Conservation (phyloP, 2,329 filamentous ascomycete species). For the Trichoderma sp. region DNA sequence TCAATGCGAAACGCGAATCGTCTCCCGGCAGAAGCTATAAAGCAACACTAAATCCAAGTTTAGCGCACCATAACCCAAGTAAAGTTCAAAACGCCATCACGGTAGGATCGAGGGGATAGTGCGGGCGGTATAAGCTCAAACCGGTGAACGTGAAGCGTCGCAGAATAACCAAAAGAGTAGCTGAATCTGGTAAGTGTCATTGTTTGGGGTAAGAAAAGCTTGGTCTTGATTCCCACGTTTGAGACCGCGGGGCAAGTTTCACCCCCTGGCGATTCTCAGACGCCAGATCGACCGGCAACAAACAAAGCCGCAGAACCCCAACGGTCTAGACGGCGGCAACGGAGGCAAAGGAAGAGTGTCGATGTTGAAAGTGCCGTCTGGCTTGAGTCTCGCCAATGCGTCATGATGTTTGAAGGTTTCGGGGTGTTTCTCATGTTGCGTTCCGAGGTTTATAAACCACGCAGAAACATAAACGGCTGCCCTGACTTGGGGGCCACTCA, state of each 20-base stretch:
- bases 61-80: neutral
- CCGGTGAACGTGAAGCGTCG: neutral
- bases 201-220: neutral
- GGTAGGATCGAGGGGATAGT: neutral
- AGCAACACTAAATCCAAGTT: neutral
- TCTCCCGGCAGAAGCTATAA: neutral
- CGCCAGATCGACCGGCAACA: conserved; percentile 29
- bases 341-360: neutral
- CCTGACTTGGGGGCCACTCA: neutral
- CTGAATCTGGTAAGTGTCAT: neutral
- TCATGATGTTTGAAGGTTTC: neutral
- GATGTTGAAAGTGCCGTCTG: neutral
- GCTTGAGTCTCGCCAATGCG: conserved; percentile 5
- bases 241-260: conserved; percentile 15
- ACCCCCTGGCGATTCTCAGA: conserved; percentile 23
- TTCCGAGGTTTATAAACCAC: neutral
- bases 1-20: conserved; percentile 4
- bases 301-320: neutral
- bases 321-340: neutral
- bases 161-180: neutral
- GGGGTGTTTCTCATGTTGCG: neutral
- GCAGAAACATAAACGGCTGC: neutral
- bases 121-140: neutral
- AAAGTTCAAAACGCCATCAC: neutral
- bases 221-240: neutral